Conservation (phyloP, 495 filamentous ascomycete species). For the Lophiotrema nucula region DNA sequence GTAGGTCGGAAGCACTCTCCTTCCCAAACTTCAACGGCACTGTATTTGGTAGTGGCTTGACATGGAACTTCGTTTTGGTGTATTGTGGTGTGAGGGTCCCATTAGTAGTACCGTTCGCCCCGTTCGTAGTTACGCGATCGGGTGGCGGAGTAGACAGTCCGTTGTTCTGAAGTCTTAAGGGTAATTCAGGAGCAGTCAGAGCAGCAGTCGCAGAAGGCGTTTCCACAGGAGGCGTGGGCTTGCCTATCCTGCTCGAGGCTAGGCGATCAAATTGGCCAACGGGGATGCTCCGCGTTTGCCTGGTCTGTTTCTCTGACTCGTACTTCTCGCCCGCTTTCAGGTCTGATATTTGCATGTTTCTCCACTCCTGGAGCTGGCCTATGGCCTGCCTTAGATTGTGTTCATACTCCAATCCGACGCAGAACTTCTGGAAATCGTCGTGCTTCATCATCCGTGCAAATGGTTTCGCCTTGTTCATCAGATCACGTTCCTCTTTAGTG, state of each 20-base stretch:
- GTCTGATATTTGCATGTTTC: slow-evolving; percentile 75
- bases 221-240: slow-evolving; percentile 61
- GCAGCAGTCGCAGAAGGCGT: slow-evolving; percentile 67
- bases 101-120: slow-evolving; percentile 33
- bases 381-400: slow-evolving; percentile 89
- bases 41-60: slow-evolving; percentile 51
- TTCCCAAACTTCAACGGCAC: slow-evolving; percentile 67
- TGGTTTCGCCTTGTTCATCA: slow-evolving; percentile 89
- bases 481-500: slow-evolving; percentile 88
- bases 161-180: slow-evolving; percentile 33
- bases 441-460: slow-evolving; percentile 97
- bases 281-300: slow-evolving; percentile 67
- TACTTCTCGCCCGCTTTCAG: slow-evolving; percentile 89
- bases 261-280: slow-evolving; percentile 68
- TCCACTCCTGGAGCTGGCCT: slow-evolving; percentile 89
- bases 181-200: slow-evolving; percentile 73
- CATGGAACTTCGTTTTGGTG: slow-evolving; percentile 32
- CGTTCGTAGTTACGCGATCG: slow-evolving; percentile 22
- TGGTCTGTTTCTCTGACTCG: slow-evolving; percentile 80
- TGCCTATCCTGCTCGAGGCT: slow-evolving; percentile 56
- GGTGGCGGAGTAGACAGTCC: slow-evolving; percentile 55
- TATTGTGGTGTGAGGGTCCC: slow-evolving; percentile 16
- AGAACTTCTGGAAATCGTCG: slow-evolving; percentile 82
- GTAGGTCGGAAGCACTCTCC: slow-evolving; percentile 77
- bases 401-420: slow-evolving; percentile 80